Base-by-base conservation (phyloP, 2,329 filamentous ascomycete species). In the Botrytis sinoallii region DNA sequence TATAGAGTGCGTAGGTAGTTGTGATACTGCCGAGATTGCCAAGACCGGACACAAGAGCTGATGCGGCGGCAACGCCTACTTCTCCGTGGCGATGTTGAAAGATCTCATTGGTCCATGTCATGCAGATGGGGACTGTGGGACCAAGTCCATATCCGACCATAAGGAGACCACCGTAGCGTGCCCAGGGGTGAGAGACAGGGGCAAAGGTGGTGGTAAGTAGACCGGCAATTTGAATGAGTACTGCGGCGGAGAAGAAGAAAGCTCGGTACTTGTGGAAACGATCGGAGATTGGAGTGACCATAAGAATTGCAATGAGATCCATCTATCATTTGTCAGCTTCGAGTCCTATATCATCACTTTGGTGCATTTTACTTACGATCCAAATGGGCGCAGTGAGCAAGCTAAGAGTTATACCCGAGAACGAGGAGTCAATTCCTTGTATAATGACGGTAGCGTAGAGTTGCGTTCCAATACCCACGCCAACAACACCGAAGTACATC, bases 401-500 rank as follows among this genome's bases (percentile, higher is more conserved):
- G 83, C 92, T 95, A 75, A 97, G 87, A 76, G 93, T 86, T 44
- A 97, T 88, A 40, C 89, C 89, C 4, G 88, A 93, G 74, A 97
- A 90, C 0, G 84, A 84, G 0, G 93, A 89, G 80, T 95, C 90
- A 79, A 96, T 96, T 16, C 90, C 89, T 25, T 88, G 87, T 79
- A 97, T 96, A 78, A 97, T 97, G 77, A 97, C 89, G 4, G 91
- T 95, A 46, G 92, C 93, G 80, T 97, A 97, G 65, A 93, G 89
- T 83, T 97, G 94, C 0, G 93, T 94, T 63, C 94, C 94, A 75
- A 97, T 97, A 14, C 94, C 94, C 4, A 97, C 94, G 35, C 94
- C 94, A 1, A 97, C 94, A 4, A 97, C 94, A 32, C 94, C 94
- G 83, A 97, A 97, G 83, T 97, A 97, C 94, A 97, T 97, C 71